Evolutionary conservation across 2,329 filamentous ascomycete species (phyloP), one percentile per base, ranked within the genome.

Genomic region (Beauveria pseudobassiana): DNA sequence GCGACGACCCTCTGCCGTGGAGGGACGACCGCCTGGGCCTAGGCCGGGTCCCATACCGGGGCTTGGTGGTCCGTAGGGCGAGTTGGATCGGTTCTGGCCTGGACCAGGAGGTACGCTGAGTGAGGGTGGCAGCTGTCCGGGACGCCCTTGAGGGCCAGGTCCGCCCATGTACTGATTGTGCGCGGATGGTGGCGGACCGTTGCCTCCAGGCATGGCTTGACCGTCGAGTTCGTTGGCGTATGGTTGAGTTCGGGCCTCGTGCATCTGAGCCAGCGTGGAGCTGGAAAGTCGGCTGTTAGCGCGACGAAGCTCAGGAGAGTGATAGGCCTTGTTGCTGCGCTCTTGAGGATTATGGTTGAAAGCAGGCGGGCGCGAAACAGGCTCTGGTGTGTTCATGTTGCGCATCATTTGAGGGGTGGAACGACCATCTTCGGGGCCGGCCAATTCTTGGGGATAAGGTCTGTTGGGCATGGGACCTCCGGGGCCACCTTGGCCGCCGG

Each of bases 261-360:
- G 89, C 66, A 98, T 80, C 71, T 97, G 91, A 50, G 87, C 82
- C 51, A 97, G 79, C 1, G 93, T 98, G 1, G 86, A 87, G 67
- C 82, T 84, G 28, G 95, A 96, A 72, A 98, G 87, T 24, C 91
- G 87, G 67, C 88, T 92, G 67, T 91, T 95, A 57, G 90, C 91
- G 65, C 87, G 87, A 64, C 90, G 87, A 68, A 93, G 80, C 70
- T 95, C 90, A 16, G 89, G 84, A 34, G 91, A 87, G 62, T 90
- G 85, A 67, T 89, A 86, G 0, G 90, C 90, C 50, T 72, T 85
- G 63, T 83, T 86, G 1, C 80, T 92, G 54, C 85, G 82, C 57
- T 88, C 83, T 63, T 88, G 85, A 14, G 92, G 85, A 43, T 82
- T 81, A 73, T 96, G 91, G 53, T 86, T 83, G 72, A 97, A 93